Base-by-base conservation (phyloP, 768 basidiomycete species). In the Serendipita vermifera region DNA sequence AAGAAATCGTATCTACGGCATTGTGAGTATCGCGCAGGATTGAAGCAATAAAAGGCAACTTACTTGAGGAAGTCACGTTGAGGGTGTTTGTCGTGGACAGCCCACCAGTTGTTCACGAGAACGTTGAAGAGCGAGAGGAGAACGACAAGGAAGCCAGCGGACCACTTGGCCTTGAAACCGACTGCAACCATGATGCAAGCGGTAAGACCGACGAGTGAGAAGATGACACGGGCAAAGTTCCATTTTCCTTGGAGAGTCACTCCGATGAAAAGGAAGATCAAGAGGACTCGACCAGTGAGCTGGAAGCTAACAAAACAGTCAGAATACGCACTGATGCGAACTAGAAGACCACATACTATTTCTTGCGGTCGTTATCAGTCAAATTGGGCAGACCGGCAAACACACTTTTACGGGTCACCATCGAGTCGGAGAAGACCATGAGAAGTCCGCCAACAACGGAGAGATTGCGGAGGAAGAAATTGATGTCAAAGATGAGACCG, bases 111-210 rank as follows among this genome's bases (percentile, higher is more conserved):
- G 77, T 99, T 99, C 70, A 87, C 88, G 64, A 94, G 88, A 32
- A 94, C 91, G 67, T 99, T 99, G 83, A 98, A 97, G 63, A 89
- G 69, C 66, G 87, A 89, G 64, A 99, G 71, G 3, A 92, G 77
- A 60, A 96, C 70, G 58, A 97, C 93, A 59, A 99, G 79, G 81
- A 98, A 98, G 11, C 83, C 80, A 2, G 94, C 94, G 13, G 89
- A 91, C 89, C 92, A 96, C 72, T 97, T 98, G 64, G 96, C 94
- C 73, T 98, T 98, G 82, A 97, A 98, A 40, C 96, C 96, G 59
- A 98, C 78, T 7, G 93, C 96, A 46, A 99, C 93, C 88, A 94
- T 97, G 65, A 80, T 71, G 65, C 96, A 98, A 3, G 93, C 92
- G 13, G 77, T 85, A 39, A 99, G 77, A 56, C 96, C 96, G 58